Conservation (phyloP, 495 filamentous ascomycete genomes). For the Daldinia decipiens region DNA sequence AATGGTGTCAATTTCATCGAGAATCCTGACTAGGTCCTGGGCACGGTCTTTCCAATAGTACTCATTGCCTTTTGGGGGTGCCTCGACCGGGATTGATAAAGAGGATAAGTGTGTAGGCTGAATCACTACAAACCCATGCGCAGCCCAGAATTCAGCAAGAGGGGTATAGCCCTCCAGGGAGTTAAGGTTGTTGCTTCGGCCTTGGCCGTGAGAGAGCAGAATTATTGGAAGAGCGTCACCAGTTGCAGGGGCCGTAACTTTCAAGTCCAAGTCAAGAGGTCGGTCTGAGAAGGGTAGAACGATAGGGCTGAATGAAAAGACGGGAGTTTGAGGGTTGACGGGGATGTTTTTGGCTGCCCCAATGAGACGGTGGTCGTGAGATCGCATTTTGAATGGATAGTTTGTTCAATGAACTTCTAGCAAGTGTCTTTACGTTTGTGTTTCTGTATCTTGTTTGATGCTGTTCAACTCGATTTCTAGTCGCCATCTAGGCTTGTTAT, state of each 20-base stretch:
- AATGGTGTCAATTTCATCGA: constrained; percentile 52
- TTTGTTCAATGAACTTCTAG: neutral
- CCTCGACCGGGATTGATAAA: constrained; percentile 43
- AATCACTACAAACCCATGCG: constrained; percentile 59
- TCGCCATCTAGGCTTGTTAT: constrained; percentile 11
- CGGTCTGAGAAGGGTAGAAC: constrained; percentile 48
- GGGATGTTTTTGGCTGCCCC: constrained; percentile 54
- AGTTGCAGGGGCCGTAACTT: constrained; percentile 47
- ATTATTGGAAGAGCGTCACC: constrained; percentile 54
- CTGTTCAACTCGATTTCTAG: neutral
- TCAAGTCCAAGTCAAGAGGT: constrained; percentile 47
- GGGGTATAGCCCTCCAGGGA: constrained; percentile 59
- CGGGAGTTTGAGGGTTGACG: constrained; percentile 42
- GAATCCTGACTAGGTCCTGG: constrained; percentile 51
- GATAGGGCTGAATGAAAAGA: constrained; percentile 55
- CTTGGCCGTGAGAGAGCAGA: constrained; percentile 56
- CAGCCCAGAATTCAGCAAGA: constrained; percentile 57
- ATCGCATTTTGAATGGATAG: constrained; percentile 37
- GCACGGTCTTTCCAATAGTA: constrained; percentile 52
- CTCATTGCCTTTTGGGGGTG: constrained; percentile 36
- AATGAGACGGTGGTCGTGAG: constrained; percentile 50
- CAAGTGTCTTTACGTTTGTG: neutral
- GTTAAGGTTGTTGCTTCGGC: constrained; percentile 54
- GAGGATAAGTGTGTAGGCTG: constrained; percentile 60
- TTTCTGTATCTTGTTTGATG: constrained; percentile 10